Percentiles rank a stretch among this genome's conserved stretches.
Conservation (phyloP, 2,329 filamentous ascomycete genomes). For the Xylariaceae sp. region DNA sequence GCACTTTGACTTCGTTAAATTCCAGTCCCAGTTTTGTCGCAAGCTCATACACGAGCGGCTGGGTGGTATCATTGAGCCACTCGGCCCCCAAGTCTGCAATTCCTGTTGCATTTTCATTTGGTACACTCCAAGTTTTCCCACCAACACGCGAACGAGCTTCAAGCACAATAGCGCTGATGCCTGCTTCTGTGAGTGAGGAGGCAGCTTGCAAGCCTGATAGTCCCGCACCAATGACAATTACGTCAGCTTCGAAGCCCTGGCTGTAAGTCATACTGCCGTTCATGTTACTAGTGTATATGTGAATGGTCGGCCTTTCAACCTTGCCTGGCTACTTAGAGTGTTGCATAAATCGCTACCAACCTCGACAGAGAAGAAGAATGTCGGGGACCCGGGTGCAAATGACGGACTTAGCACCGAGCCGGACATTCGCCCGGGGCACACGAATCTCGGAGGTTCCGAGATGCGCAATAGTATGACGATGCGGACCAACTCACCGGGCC, state of each 20-base stretch:
- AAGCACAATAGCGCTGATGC: constrained; percentile 40
- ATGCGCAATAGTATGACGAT: no score
- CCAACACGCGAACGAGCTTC: constrained; percentile 49
- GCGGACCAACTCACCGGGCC: no score
- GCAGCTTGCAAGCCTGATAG: constrained; percentile 37
- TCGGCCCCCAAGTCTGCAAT: constrained; percentile 51
- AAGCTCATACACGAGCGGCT: constrained; percentile 41
- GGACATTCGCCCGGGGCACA: no score
- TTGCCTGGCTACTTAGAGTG: no score
- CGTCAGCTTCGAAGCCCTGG: constrained; percentile 14
- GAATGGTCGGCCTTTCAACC: no score
- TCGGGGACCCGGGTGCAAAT: no score
- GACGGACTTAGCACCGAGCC: no score
- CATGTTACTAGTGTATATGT: no score
- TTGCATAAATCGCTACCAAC: no score
- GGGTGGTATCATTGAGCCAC: constrained; percentile 57
- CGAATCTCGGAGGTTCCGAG: no score
- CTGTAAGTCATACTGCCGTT: no score
- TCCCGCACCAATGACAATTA: constrained; percentile 44
- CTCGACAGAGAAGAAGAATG: no score
- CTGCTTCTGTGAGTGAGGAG: constrained; percentile 30
- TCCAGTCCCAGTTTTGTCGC: constrained; percentile 39
- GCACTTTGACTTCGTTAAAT: constrained; percentile 44
- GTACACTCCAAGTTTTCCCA: constrained; percentile 46
- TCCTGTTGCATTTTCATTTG: constrained; percentile 31